phyloP scores from a whole-genome alignment of 176 grass and related monocot genomes.

The Rhynchospora pubera region DNA sequence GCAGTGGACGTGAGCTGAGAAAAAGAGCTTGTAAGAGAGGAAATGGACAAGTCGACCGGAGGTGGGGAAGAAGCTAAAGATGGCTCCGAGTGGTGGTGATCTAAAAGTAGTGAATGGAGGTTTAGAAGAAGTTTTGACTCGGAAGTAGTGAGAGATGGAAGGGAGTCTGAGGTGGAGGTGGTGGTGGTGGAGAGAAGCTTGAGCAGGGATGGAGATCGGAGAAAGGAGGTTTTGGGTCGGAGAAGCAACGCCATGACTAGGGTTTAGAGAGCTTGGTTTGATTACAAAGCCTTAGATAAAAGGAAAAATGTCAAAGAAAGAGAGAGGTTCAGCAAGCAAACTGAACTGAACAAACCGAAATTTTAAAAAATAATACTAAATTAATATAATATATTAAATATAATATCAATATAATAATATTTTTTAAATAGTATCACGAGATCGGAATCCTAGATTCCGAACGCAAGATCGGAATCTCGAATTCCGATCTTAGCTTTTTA shows the following conservation, averaged over 20 bases:
- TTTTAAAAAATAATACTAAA: too few species aligned
- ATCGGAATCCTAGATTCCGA: too few species aligned
- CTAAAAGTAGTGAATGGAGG: constrained; percentile 49
- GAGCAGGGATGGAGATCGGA: constrained; percentile 7
- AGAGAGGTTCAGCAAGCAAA: constrained; percentile 8
- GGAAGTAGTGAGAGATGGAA: constrained; percentile 22
- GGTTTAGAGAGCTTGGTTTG: background rate
- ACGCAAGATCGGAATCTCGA: too few species aligned
- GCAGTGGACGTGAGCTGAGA: constrained; percentile 33
- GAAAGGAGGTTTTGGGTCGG: constrained; percentile 28
- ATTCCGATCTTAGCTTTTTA: too few species aligned
- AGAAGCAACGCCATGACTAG: constrained; percentile 57
- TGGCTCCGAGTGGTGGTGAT: constrained; percentile 54
- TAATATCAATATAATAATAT: too few species aligned
- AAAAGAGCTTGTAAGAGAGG: constrained; percentile 27
- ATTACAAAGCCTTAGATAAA: background rate
- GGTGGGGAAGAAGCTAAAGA: background rate
- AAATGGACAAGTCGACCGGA: constrained; percentile 28
- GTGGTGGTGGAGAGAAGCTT: constrained; percentile 27
- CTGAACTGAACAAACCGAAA: too few species aligned
- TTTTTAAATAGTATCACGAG: too few species aligned
- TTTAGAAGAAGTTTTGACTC: constrained; percentile 54
- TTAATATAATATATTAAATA: too few species aligned
- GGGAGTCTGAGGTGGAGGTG: background rate
- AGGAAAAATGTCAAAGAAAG: background rate